phyloP scores from a whole-genome alignment of 163 green algal genomes.

The Volvox carteri region DNA sequence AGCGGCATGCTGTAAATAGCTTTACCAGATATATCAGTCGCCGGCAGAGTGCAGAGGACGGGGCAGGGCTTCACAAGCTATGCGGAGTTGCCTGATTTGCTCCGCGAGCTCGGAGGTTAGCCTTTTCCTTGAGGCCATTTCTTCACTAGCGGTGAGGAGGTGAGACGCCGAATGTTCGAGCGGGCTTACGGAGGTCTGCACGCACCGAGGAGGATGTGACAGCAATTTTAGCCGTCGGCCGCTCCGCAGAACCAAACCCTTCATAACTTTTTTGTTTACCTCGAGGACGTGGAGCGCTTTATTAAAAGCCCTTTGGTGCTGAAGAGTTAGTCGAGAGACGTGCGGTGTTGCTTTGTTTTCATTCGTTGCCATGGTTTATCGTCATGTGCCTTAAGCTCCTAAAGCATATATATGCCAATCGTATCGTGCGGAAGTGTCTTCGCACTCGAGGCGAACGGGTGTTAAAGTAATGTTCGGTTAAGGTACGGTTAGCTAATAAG shows the following conservation, averaged over 20 bases:
- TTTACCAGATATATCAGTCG: neutral
- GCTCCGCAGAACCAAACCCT: neutral
- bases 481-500: too few relatives aligned
- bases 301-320: constrained; percentile 25
- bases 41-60: neutral
- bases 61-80: constrained; percentile 11
- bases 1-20: constrained; percentile 36
- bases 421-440: too few relatives aligned
- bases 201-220: neutral
- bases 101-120: neutral
- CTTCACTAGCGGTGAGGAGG: neutral
- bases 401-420: neutral
- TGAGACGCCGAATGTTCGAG: constrained; percentile 15
- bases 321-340: constrained; percentile 15
- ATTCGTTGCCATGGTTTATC: constrained; percentile 35
- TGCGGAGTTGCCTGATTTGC: constrained; percentile 3
- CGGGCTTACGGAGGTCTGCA: neutral
- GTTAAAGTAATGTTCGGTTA: too few relatives aligned
- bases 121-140: neutral
- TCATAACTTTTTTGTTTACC: constrained; percentile 19
- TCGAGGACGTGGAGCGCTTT: constrained; percentile 9
- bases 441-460: too few relatives aligned
- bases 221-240: constrained; percentile 1
- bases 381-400: neutral
- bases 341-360: constrained; percentile 20